Evolutionary conservation across 768 basidiomycete genomes (phyloP).

Genomic region (Leccinellum albellum): DNA sequence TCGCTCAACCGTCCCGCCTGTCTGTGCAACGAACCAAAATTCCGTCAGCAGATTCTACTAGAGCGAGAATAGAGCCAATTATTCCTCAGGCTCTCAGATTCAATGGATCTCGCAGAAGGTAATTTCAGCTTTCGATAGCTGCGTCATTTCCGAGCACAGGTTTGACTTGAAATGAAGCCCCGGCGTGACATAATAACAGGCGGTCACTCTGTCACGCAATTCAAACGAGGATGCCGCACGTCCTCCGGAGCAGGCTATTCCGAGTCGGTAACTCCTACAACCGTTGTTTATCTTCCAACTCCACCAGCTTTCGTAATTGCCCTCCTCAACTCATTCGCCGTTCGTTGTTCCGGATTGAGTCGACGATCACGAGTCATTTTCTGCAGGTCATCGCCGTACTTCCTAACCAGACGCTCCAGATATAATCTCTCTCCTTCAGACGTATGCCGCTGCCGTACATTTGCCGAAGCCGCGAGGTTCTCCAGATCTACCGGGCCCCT

Average conservation of each 20-base stretch:
- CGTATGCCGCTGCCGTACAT: slow-evolving; percentile 52
- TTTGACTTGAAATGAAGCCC: slow-evolving; percentile 21
- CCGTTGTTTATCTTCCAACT: slow-evolving; percentile 22
- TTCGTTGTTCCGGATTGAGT: slow-evolving; percentile 81
- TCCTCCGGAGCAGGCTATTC: background rate
- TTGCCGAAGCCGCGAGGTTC: slow-evolving; percentile 48
- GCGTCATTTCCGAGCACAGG: slow-evolving; percentile 29
- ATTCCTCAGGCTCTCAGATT: slow-evolving; percentile 15
- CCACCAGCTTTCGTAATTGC: slow-evolving; percentile 57
- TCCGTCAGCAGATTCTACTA: slow-evolving; percentile 7
- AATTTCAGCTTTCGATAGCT: slow-evolving; percentile 11
- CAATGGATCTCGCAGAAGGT: background rate
- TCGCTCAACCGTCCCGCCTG: background rate
- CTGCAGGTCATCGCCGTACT: slow-evolving; percentile 67
- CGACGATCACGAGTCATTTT: slow-evolving; percentile 78
- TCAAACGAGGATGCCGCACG: slow-evolving; percentile 4
- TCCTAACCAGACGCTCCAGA: slow-evolving; percentile 60
- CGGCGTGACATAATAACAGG: slow-evolving; percentile 22
- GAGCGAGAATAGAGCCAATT: background rate
- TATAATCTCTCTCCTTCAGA: slow-evolving; percentile 69
- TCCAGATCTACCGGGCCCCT: slow-evolving; percentile 54
- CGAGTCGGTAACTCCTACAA: background rate
- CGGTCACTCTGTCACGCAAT: slow-evolving; percentile 30
- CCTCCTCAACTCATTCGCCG: slow-evolving; percentile 69
- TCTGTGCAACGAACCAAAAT: background rate